Evolutionary conservation across 148 eudicot genomes (phyloP).

Genomic region (Rhododendron henanense): DNA sequence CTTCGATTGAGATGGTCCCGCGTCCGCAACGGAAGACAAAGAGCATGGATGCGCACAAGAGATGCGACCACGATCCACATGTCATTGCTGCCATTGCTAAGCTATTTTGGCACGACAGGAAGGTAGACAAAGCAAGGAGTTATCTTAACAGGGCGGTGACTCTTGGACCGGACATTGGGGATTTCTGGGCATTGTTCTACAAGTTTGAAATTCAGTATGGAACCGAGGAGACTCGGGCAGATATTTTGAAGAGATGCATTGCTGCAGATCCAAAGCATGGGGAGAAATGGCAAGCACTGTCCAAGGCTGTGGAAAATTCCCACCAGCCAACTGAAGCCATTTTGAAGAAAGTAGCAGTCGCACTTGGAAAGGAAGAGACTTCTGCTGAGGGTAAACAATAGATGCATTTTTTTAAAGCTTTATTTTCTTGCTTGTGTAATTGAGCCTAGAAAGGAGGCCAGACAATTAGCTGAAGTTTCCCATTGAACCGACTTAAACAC

Average conservation of each 20-base stretch:
- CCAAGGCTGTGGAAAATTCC: constrained; percentile 80
- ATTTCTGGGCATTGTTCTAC: constrained; percentile 83
- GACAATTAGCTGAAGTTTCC: no score
- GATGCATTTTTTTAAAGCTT: no score
- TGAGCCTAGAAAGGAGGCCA: no score
- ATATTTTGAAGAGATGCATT: constrained; percentile 71
- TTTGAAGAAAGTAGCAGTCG: constrained; percentile 73
- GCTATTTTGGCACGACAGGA: constrained; percentile 90
- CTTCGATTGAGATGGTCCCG: constrained; percentile 83
- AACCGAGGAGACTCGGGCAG: constrained; percentile 68
- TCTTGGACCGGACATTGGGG: constrained; percentile 81
- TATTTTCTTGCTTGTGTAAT: no score
- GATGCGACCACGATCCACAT: constrained; percentile 62
- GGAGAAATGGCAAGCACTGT: constrained; percentile 81
- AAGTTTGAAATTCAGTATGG: constrained; percentile 88
- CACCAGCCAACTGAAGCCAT: constrained; percentile 80
- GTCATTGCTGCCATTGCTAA: constrained; percentile 80
- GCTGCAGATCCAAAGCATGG: constrained; percentile 94
- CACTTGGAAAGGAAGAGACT: constrained; percentile 62
- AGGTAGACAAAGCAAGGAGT: constrained; percentile 81
- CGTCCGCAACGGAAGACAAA: constrained; percentile 79
- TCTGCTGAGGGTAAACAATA: no score
- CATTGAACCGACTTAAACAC: no score
- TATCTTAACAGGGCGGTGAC: constrained; percentile 86
- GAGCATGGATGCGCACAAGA: constrained; percentile 21